Conservation (phyloP, 805 yeast genomes). For the Cyberlindnera mississippiensis region DNA sequence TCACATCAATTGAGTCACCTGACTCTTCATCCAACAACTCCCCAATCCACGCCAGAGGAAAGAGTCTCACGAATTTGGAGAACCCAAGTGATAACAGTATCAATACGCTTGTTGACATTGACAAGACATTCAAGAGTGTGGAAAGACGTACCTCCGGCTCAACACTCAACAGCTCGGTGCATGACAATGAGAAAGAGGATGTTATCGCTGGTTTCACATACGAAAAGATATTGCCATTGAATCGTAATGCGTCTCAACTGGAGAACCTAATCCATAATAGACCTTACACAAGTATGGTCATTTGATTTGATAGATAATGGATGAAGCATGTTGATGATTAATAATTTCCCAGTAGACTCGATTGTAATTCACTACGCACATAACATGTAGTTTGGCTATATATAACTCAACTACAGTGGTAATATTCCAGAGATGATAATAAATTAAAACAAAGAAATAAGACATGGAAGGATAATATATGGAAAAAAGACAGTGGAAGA, state of each 20-base stretch:
- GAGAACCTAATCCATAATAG: background rate
- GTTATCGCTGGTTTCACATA: slow-evolving; percentile 21
- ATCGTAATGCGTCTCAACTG: background rate
- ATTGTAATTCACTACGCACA: too few relatives aligned
- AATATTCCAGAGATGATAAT: too few relatives aligned
- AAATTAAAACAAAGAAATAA: too few relatives aligned
- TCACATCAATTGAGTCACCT: slow-evolving; percentile 3
- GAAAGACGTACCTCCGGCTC: slow-evolving; percentile 20
- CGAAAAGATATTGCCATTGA: slow-evolving; percentile 19
- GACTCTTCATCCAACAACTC: slow-evolving; percentile 13
- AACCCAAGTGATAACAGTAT: slow-evolving; percentile 20
- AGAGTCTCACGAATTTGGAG: slow-evolving; percentile 15
- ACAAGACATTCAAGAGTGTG: background rate
- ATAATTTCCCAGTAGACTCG: too few relatives aligned
- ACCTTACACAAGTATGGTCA: slow-evolving; percentile 1
- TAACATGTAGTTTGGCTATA: too few relatives aligned
- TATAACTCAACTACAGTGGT: too few relatives aligned
- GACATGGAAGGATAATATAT: too few relatives aligned
- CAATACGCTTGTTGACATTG: slow-evolving; percentile 16
- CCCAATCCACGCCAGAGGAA: slow-evolving; percentile 12
- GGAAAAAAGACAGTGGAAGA: too few relatives aligned
- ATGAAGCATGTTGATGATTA: too few relatives aligned
- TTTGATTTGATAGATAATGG: background rate
- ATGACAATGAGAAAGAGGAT: slow-evolving; percentile 4
- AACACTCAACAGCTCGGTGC: slow-evolving; percentile 14